These are phyloP conservation scores for Hibiscus mutabilis DNA, from an alignment of 345 rosid genomes.

Conservation along the genomic window DNA sequence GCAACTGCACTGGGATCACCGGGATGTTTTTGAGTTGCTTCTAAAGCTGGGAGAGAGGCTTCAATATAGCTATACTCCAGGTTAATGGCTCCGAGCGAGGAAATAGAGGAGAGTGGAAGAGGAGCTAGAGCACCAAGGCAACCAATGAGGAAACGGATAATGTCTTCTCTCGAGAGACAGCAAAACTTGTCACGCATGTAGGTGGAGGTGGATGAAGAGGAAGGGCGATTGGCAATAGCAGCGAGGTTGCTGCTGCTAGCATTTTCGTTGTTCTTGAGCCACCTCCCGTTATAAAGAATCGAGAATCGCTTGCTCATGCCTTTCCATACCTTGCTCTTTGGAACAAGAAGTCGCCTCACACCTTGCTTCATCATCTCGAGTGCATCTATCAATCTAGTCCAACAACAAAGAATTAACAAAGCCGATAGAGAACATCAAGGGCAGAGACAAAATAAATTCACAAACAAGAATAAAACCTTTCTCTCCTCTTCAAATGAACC, in stretches of 20 bases:
- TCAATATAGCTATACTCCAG: constrained; percentile 50
- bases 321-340: constrained; percentile 69
- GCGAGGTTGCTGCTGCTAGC: constrained; percentile 49
- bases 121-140: constrained; percentile 99
- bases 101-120: constrained; percentile 75
- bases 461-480: not conserved
- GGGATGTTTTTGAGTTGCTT: constrained; percentile 40
- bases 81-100: constrained; percentile 65
- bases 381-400: constrained; percentile 78
- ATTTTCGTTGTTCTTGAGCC: constrained; percentile 79
- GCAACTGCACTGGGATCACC: constrained; percentile 78
- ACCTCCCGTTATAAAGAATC: constrained; percentile 48
- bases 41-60: constrained; percentile 67
- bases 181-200: constrained; percentile 62
- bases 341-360: constrained; percentile 84
- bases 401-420: constrained; percentile 1
- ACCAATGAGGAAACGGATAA: constrained; percentile 85
- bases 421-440: constrained; percentile 14
- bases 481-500: not conserved
- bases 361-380: constrained; percentile 99
- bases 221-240: constrained; percentile 36
- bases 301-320: constrained; percentile 98
- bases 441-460: not conserved
- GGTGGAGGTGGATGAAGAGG: constrained; percentile 54
- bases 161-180: constrained; percentile 95